These are phyloP conservation scores for Gnetum montanum DNA, from an alignment of 75 land plant genomes.

Conservation along the genomic window DNA sequence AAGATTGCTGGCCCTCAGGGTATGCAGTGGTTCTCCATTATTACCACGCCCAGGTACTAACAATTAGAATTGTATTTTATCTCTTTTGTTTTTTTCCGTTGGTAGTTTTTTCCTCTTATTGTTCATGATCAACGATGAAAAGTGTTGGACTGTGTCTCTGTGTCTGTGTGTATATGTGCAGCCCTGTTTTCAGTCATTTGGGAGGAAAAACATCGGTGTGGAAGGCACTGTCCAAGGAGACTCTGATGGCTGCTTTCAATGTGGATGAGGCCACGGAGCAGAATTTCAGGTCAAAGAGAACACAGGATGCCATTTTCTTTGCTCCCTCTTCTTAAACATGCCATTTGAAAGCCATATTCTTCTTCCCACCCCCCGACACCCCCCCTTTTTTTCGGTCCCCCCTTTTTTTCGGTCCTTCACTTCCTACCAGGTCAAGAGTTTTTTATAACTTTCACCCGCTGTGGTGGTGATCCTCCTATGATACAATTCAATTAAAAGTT, in stretches of 20 bases:
- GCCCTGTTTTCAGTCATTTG: constrained; percentile 60
- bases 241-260: constrained; percentile 51
- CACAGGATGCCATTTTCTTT: constrained; percentile 50
- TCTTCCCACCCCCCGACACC: neutral
- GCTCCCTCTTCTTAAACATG: constrained; percentile 35
- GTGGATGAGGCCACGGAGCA: constrained; percentile 41
- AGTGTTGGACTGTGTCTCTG: neutral
- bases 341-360: neutral
- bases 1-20: constrained; percentile 61
- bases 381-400: constrained; percentile 1
- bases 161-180: constrained; percentile 12
- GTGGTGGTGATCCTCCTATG: too few species aligned
- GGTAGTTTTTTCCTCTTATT: neutral
- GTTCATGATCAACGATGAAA: neutral
- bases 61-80: neutral
- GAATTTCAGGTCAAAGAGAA: constrained; percentile 30
- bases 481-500: too few species aligned
- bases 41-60: constrained; percentile 66
- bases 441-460: too few species aligned
- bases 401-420: constrained; percentile 2
- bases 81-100: neutral
- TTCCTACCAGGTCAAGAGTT: neutral
- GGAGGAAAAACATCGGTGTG: constrained; percentile 56
- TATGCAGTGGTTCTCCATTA: constrained; percentile 78
- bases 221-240: constrained; percentile 66